Conservation (phyloP, 2,329 filamentous ascomycete genomes). For the Talaromyces sp. region DNA sequence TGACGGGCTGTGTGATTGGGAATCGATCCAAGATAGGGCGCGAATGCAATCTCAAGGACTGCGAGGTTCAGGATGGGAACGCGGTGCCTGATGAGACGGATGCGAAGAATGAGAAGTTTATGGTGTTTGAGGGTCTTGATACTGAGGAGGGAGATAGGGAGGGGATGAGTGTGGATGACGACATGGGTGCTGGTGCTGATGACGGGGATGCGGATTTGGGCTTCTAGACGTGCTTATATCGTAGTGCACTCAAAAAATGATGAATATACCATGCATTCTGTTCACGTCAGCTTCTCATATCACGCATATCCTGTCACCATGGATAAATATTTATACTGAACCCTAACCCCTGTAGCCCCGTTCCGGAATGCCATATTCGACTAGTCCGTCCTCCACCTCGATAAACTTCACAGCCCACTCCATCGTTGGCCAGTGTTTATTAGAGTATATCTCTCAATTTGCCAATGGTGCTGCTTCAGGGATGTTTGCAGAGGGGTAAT, state of each 20-base stretch:
- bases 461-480: not conserved
- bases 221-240: constrained; percentile 17
- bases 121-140: constrained; percentile 50
- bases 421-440: not conserved
- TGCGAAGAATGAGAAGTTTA: constrained; percentile 61
- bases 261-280: not conserved
- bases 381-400: not conserved
- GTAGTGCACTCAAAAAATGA: not conserved
- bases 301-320: too few species aligned
- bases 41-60: constrained; percentile 75
- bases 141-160: constrained; percentile 28
- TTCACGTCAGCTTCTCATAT: too few species aligned
- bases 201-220: constrained; percentile 24
- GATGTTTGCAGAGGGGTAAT: not conserved
- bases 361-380: not conserved
- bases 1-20: constrained; percentile 85
- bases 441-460: not conserved
- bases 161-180: constrained; percentile 20
- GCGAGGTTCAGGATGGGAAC: constrained; percentile 84
- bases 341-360: not conserved
- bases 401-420: not conserved
- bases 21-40: constrained; percentile 79
- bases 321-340: not conserved
- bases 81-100: constrained; percentile 75
- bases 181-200: constrained; percentile 15